Evolutionary conservation across 192 early-diverging fungal genomes (phyloP), one percentile per base, ranked within the genome.

Genomic region (Spizellomyces sp.): DNA sequence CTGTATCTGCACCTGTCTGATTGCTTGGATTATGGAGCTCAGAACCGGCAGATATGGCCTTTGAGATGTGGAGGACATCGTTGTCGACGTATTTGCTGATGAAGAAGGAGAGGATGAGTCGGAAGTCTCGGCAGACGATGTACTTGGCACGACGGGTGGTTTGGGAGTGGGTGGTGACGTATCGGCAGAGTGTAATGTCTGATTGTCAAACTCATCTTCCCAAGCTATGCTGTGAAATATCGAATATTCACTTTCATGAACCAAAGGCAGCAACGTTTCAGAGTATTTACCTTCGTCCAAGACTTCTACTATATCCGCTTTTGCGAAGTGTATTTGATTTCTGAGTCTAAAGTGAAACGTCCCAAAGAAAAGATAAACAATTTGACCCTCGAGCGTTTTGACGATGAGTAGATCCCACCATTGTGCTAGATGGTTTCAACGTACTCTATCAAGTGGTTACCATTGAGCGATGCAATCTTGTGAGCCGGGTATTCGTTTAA

Each of bases 121-220:
- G 52, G 15, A 19, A 19, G 52, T 54, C 52, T 15, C 17, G 52
- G 52, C 17, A 3, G 52, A 15, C 14, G 52, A n/a, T 54, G 52
- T 54, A 19, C 15, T 54, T 15, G 52, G 15, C 17, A 19, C 17
- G 52, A 3, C 14, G 14, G 52, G 2, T 15, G 17, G 17, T 54
- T 54, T 19, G 14, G 52, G 17, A 15, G 52, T 19, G 59, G 52
- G 52, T n/a, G 14, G 15, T 15, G 64, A 66, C 0, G 56, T 45
- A 21, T 46, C 17, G 42, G 12, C 48, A 5, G 64, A 0, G 27
- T 36, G 27, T 36, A 36, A 36, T 36, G 27, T 36, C 27, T 36
- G 27, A 36, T 36, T 36, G 27, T 36, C 27, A 21, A 69, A 69
- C 36, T 69, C 67, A 57, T 69, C 67, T 45, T 69, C 67, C 67